These are phyloP conservation scores for Antrodiella citrinella DNA, from an alignment of 768 basidiomycete species.

Conservation along the genomic window DNA sequence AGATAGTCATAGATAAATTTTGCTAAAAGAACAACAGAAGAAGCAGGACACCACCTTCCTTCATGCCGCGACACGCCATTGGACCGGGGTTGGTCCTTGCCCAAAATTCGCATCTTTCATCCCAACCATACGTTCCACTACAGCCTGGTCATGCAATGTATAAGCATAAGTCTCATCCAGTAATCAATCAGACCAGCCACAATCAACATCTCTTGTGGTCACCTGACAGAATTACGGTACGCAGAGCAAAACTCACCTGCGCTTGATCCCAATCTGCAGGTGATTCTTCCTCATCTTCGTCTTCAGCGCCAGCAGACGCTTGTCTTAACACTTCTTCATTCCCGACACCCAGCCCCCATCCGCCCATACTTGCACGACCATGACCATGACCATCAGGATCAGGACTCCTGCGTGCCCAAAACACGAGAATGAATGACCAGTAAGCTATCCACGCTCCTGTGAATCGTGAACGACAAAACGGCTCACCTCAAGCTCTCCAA, in stretches of 20 bases:
- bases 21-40: too few relatives aligned
- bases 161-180: too few relatives aligned
- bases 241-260: slow-evolving; percentile 46
- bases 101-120: too few relatives aligned
- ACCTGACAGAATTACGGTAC: too few relatives aligned
- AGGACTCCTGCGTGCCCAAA: slow-evolving; percentile 44
- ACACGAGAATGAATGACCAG: slow-evolving; percentile 3
- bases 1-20: too few relatives aligned
- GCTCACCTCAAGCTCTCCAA: slow-evolving; percentile 42
- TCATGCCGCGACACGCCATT: too few relatives aligned
- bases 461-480: slow-evolving; percentile 6
- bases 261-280: slow-evolving; percentile 62
- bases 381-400: slow-evolving; percentile 39
- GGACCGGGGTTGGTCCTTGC: too few relatives aligned
- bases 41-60: too few relatives aligned
- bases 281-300: slow-evolving; percentile 61
- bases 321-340: slow-evolving; percentile 36
- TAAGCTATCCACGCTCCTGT: too few relatives aligned
- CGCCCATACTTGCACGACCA: slow-evolving; percentile 52
- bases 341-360: slow-evolving; percentile 66
- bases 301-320: slow-evolving; percentile 35
- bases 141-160: too few relatives aligned
- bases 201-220: too few relatives aligned
- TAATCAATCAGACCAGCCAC: too few relatives aligned
- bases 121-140: slow-evolving; percentile 26